Percentiles rank a stretch among this genome's conserved stretches.
phyloP scores from a whole-genome alignment of 2,329 filamentous ascomycete species.

The Trichoderma pleuroti region DNA sequence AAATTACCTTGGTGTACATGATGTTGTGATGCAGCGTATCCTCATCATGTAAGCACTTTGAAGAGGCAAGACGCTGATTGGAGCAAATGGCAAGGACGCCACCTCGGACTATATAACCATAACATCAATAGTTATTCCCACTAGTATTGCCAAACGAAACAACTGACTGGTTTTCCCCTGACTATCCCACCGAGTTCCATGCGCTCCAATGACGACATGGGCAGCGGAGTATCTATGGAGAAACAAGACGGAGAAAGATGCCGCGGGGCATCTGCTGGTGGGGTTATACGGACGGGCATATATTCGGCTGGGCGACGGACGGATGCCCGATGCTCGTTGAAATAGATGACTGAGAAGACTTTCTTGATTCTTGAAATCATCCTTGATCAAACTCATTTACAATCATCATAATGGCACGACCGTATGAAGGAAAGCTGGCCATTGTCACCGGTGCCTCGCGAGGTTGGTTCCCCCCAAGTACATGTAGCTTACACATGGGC shows the following conservation, averaged over 20 bases:
- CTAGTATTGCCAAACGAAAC: not conserved
- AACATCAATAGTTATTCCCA: not conserved
- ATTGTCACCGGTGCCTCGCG: conserved; percentile 35
- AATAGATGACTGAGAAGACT: not conserved
- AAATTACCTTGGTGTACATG: too few species aligned
- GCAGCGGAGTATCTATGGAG: conserved; percentile 11
- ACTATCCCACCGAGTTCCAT: not conserved
- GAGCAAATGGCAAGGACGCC: not conserved
- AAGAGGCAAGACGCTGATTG: not conserved
- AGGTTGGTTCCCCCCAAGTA: conserved; percentile 24
- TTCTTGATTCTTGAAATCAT: not conserved
- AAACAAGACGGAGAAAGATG: not conserved
- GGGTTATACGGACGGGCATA: not conserved
- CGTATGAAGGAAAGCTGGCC: conserved; percentile 33
- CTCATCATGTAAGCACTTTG: not conserved
- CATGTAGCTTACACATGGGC: not conserved
- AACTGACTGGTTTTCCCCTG: not conserved
- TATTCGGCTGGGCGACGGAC: not conserved
- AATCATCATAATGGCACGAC: conserved; percentile 22
- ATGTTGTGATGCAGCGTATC: not conserved
- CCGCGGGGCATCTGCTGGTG: conserved; percentile 3
- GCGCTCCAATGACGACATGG: conserved; percentile 13
- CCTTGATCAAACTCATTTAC: not conserved
- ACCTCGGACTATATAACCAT: not conserved
- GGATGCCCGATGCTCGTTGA: not conserved